Conservation (phyloP, 2,329 filamentous ascomycete genomes). For the Hypoxylon sp. region DNA sequence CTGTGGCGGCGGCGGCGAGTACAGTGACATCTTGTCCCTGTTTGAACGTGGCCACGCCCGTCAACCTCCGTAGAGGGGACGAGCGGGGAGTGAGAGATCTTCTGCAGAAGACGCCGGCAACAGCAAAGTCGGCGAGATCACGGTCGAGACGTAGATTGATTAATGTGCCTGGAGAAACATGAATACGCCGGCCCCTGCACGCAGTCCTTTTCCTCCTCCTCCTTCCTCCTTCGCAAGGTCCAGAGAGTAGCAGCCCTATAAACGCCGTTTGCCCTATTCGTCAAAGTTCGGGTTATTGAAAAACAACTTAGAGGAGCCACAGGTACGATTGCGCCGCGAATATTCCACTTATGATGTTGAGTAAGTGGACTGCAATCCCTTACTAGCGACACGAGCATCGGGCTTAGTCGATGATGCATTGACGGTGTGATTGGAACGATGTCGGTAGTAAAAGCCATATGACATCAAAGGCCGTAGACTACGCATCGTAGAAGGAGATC, state of each 20-base stretch:
- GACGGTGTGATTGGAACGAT: conserved; percentile 44
- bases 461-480: conserved; percentile 36
- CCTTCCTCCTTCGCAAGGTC: conserved; percentile 32
- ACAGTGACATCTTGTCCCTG: conserved; percentile 65
- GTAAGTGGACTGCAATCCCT: conserved; percentile 43
- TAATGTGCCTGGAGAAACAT: conserved; percentile 29
- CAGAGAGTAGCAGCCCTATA: conserved; percentile 22
- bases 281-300: conserved; percentile 20
- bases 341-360: conserved; percentile 42
- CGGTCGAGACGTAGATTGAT: conserved; percentile 26
- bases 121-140: conserved; percentile 29
- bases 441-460: conserved; percentile 31
- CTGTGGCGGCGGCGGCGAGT: conserved; percentile 64
- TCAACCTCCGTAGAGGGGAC: conserved; percentile 70
- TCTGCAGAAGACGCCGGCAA: conserved; percentile 43
- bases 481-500: conserved; percentile 40
- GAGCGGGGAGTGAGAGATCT: conserved; percentile 61
- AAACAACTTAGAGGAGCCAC: conserved; percentile 19
- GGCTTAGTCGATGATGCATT: conserved; percentile 49
- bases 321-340: background rate
- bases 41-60: conserved; percentile 61
- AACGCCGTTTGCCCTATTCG: conserved; percentile 24
- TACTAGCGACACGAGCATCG: conserved; percentile 43
- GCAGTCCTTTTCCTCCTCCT: conserved; percentile 31
- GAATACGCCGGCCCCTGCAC: conserved; percentile 22